Evolutionary conservation across 768 basidiomycete genomes (phyloP).

Genomic region (Lentinula guzmanii): DNA sequence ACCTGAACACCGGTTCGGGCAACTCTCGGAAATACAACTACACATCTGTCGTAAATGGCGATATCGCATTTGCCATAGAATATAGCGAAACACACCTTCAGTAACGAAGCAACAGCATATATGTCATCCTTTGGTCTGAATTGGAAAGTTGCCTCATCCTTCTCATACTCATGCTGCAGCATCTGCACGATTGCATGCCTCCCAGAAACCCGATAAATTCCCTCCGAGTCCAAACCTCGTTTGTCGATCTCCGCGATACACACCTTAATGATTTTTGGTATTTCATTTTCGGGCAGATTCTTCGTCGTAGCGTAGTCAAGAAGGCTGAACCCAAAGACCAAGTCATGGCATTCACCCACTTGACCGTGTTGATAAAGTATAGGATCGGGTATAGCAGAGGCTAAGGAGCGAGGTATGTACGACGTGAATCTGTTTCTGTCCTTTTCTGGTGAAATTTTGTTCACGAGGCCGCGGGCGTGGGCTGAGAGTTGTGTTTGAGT

Average conservation of each 20-base stretch:
- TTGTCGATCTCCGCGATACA: conserved; percentile 81
- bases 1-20: conserved; percentile 85
- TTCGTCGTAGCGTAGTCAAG: conserved; percentile 86
- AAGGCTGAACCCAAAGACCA: conserved; percentile 85
- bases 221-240: conserved; percentile 72
- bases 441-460: conserved; percentile 62
- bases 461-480: conserved; percentile 55
- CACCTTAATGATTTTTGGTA: conserved; percentile 75
- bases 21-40: conserved; percentile 80
- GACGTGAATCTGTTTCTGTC: conserved; percentile 57
- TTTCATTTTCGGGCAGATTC: conserved; percentile 60
- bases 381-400: conserved; percentile 62
- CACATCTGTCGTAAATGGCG: neutral
- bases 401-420: conserved; percentile 55
- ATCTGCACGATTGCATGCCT: conserved; percentile 81
- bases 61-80: neutral
- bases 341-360: conserved; percentile 81
- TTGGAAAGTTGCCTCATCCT: conserved; percentile 68
- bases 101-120: conserved; percentile 74
- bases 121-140: conserved; percentile 79
- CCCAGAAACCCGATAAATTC: conserved; percentile 80
- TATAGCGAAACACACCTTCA: conserved; percentile 54
- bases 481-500: conserved; percentile 72
- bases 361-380: conserved; percentile 70
- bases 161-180: conserved; percentile 85